Conservation (phyloP, 495 filamentous ascomycete genomes). For the Podospora pseudocomata region DNA sequence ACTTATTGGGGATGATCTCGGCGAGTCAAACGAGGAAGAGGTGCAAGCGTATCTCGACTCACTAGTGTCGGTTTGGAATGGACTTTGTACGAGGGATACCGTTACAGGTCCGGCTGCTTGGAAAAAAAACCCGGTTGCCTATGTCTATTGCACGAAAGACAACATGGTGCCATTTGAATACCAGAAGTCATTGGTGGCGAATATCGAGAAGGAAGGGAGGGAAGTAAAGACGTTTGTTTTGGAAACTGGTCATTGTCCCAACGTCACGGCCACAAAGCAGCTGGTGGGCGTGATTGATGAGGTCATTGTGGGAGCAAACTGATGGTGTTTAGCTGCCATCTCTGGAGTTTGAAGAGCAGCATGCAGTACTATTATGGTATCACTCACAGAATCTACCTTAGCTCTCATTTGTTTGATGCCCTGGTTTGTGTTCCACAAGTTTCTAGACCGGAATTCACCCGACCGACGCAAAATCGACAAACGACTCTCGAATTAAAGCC, state of each 20-base stretch:
- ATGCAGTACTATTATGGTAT: neutral
- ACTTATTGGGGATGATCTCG: neutral
- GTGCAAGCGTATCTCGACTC: neutral
- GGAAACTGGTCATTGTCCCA: neutral
- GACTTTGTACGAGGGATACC: neutral
- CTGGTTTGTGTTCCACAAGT: neutral
- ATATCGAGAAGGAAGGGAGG: neutral
- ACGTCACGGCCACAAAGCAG: slow-evolving; percentile 1
- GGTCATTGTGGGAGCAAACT: neutral
- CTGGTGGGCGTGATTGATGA: neutral
- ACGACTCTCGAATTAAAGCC: neutral
- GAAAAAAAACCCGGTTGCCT: neutral
- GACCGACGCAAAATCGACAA: neutral
- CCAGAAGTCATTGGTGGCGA: neutral
- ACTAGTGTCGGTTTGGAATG: neutral
- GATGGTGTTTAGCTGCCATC: neutral
- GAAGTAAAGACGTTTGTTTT: neutral
- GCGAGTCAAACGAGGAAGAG: neutral
- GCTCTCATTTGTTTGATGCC: neutral
- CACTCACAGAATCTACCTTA: neutral
- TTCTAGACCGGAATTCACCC: neutral
- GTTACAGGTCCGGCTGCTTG: neutral
- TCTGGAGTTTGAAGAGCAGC: neutral
- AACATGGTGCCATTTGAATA: neutral
- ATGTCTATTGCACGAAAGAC: slow-evolving; percentile 2